Percentiles rank a stretch among this genome's conserved stretches.
Evolutionary conservation across 2,329 filamentous ascomycete genomes (phyloP).

Genomic region (Paramyrothecium roridum): DNA sequence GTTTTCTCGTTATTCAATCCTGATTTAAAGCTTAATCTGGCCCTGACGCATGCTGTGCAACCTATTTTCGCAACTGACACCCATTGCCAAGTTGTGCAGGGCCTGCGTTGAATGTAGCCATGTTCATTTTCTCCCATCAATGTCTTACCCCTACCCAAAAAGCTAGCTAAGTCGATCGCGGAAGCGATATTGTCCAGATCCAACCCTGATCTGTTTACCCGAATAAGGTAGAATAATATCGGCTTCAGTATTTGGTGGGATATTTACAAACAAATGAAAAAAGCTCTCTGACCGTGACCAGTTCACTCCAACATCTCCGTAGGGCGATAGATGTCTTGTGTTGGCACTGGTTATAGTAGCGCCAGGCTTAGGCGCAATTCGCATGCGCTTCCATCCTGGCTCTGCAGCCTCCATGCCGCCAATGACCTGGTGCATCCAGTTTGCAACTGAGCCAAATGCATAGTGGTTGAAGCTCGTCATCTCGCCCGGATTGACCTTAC

Average conservation of each 20-base stretch:
- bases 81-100: no score
- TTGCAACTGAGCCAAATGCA: conserved; percentile 40
- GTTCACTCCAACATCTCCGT: background rate
- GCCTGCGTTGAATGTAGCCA: no score
- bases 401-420: background rate
- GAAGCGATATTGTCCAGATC: background rate
- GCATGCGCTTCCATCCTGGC: background rate
- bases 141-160: no score
- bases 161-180: no score
- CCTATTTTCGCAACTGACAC: no score
- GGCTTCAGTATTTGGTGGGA: background rate
- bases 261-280: background rate
- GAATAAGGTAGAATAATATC: background rate
- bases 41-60: no score
- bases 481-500: conserved; percentile 35
- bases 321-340: background rate
- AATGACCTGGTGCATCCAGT: conserved; percentile 34
- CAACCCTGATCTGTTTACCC: background rate
- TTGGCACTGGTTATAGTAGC: background rate
- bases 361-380: background rate
- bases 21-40: no score
- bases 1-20: no score
- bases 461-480: conserved; percentile 50
- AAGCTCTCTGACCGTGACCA: background rate
- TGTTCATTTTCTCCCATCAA: no score